phyloP scores from a whole-genome alignment of 225 moss, liverwort and hornwort species.

The Takakia lepidozioides region DNA sequence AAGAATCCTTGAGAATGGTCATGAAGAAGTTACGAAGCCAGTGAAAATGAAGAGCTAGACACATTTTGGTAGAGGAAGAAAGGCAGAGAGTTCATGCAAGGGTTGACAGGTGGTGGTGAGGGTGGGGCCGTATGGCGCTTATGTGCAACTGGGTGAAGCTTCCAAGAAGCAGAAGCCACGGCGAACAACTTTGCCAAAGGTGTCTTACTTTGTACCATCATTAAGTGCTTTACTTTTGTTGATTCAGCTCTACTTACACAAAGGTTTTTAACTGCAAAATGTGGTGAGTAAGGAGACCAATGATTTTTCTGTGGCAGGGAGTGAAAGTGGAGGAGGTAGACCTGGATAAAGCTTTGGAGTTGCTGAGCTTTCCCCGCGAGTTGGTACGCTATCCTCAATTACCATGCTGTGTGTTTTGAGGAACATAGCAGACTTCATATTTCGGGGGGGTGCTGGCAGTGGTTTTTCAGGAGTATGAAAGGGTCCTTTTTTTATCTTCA shows the following conservation, averaged over 20 bases:
- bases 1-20: too few relatives aligned
- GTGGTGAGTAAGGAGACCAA: too few relatives aligned
- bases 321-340: constrained; percentile 34
- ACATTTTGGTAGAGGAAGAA: too few relatives aligned
- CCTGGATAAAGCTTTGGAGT: constrained; percentile 37
- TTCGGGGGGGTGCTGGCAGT: too few relatives aligned
- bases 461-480: not conserved
- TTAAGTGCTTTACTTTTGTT: too few relatives aligned
- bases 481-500: not conserved
- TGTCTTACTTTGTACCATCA: constrained; percentile 2
- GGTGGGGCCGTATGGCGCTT: constrained; percentile 82
- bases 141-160: constrained; percentile 73
- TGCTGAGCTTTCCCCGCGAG: constrained; percentile 48
- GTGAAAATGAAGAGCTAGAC: too few relatives aligned
- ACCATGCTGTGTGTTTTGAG: too few relatives aligned
- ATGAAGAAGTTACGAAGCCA: too few relatives aligned
- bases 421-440: too few relatives aligned
- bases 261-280: too few relatives aligned
- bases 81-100: too few relatives aligned
- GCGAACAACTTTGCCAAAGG: constrained; percentile 83
- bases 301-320: constrained; percentile 15
- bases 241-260: too few relatives aligned
- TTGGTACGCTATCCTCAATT: constrained; percentile 27
- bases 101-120: constrained; percentile 72
- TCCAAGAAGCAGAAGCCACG: constrained; percentile 77